A percentile compares a stretch with the other conserved stretches of the same genome.
Conservation (phyloP, 106 monocot species). For the Allium sativum region DNA sequence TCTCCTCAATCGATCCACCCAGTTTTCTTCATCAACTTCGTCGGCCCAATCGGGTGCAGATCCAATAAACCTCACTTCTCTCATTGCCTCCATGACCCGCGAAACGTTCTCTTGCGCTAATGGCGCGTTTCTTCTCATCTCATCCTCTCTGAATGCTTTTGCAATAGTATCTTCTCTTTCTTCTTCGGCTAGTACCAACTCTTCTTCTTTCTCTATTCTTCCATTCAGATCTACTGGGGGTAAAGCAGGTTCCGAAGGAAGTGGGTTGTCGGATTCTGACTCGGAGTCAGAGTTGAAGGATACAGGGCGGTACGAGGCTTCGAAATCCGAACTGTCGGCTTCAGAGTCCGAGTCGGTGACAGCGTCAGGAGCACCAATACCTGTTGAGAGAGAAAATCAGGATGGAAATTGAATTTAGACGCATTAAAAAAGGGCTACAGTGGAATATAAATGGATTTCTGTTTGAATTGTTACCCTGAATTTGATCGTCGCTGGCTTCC, state of each 20-base stretch:
- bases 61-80: slow-evolving; percentile 49
- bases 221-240: slow-evolving; percentile 39
- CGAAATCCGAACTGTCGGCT: background rate
- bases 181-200: slow-evolving; percentile 12
- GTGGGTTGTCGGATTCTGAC: too few species aligned
- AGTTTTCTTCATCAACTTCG: slow-evolving; percentile 41
- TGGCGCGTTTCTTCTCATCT: slow-evolving; percentile 44
- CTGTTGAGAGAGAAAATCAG: background rate
- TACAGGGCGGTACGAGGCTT: too few species aligned
- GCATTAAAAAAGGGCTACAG: background rate
- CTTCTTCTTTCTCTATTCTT: slow-evolving; percentile 1
- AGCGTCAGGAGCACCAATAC: slow-evolving; percentile 14
- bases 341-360: slow-evolving; percentile 28
- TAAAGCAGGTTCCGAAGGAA: slow-evolving; percentile 14
- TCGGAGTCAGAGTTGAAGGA: too few species aligned
- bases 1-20: slow-evolving; percentile 46
- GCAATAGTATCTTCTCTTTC: slow-evolving; percentile 37
- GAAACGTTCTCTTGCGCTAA: slow-evolving; percentile 40
- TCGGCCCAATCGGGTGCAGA: slow-evolving; percentile 43
- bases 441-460: background rate
- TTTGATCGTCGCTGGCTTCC: background rate
- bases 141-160: slow-evolving; percentile 56
- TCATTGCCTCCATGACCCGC: slow-evolving; percentile 54
- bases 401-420: too few species aligned
- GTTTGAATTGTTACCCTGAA: background rate